Percentiles rank a stretch among this genome's conserved stretches.
phyloP scores from a whole-genome alignment of 2,329 filamentous ascomycete genomes.

The Mollisia scopiformis region DNA sequence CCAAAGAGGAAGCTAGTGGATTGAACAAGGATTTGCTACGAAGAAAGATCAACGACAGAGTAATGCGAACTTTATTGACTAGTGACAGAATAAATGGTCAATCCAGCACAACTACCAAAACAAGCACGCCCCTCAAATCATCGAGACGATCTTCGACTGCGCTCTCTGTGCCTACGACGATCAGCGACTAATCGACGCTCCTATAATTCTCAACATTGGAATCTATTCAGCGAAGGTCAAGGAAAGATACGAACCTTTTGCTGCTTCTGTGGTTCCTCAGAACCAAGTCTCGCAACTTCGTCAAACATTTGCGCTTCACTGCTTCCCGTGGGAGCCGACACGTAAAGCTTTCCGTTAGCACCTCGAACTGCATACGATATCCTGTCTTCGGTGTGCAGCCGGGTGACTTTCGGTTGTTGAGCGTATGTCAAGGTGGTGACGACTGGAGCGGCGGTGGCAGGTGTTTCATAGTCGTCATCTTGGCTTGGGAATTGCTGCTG shows the following conservation, averaged over 20 bases:
- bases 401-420: neutral
- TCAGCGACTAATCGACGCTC: neutral
- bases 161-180: neutral
- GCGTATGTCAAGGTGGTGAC: neutral
- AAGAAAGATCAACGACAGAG: no score
- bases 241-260: neutral
- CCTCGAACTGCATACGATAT: neutral
- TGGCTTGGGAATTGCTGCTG: neutral
- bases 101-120: no score
- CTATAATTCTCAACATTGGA: neutral
- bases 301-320: conserved; percentile 4
- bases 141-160: conserved; percentile 1
- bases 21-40: no score
- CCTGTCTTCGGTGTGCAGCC: neutral
- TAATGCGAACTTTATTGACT: no score
- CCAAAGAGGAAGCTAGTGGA: no score
- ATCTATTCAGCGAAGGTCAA: neutral
- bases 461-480: neutral
- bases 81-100: no score
- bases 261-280: no score
- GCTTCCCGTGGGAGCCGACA: neutral
- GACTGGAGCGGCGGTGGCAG: neutral
- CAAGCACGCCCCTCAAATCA: neutral
- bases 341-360: neutral
- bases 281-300: conserved; percentile 3